phyloP scores from a whole-genome alignment of 768 basidiomycete genomes.

The Agaricus subrufescens region DNA sequence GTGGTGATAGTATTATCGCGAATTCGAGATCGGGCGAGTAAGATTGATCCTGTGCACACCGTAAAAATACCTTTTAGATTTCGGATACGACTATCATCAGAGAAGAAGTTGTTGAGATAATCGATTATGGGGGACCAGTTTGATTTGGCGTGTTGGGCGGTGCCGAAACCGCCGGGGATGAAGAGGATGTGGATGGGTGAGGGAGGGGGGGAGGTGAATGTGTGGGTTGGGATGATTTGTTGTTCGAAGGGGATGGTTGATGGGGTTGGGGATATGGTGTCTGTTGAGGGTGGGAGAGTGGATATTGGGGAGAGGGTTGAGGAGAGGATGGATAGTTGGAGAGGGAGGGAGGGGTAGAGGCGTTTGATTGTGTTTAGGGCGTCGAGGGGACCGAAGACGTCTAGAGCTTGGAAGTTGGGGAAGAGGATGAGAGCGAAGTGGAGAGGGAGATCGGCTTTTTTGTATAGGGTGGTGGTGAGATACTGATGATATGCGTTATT shows the following conservation, averaged over 20 bases:
- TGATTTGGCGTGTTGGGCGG: constrained; percentile 15
- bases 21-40: constrained; percentile 27
- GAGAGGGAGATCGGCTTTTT: constrained; percentile 17
- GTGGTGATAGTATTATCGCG: background rate
- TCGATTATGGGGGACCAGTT: constrained; percentile 26
- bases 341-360: constrained; percentile 15
- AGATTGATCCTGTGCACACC: constrained; percentile 37
- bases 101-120: constrained; percentile 21
- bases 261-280: background rate
- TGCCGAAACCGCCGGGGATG: constrained; percentile 25
- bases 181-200: constrained; percentile 29
- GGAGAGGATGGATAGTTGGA: constrained; percentile 25
- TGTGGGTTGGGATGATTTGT: constrained; percentile 35
- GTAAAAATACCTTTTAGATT: constrained; percentile 22
- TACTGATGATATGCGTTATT: background rate
- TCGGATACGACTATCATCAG: background rate
- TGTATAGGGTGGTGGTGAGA: constrained; percentile 3
- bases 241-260: constrained; percentile 23
- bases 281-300: constrained; percentile 15
- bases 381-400: constrained; percentile 31
- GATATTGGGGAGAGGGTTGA: constrained; percentile 28
- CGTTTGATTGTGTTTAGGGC: constrained; percentile 25
- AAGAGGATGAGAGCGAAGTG: constrained; percentile 25
- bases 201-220: constrained; percentile 15
- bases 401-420: constrained; percentile 29